Evolutionary conservation across 2,329 filamentous ascomycete species (phyloP).

Genomic region (Hymenoscyphus fructigenus): DNA sequence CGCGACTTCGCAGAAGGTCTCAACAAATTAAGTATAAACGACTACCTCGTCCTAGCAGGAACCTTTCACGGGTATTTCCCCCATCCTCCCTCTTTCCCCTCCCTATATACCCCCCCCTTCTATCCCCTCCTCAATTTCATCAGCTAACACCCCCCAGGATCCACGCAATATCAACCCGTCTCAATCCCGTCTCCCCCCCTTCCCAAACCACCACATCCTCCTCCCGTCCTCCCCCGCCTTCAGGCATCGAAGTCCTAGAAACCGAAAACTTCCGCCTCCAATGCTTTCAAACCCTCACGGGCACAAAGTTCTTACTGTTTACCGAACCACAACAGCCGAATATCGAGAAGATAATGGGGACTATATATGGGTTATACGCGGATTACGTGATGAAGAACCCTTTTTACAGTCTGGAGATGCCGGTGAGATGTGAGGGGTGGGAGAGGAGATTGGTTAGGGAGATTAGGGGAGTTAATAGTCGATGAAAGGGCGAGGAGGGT

Average conservation of each 20-base stretch:
- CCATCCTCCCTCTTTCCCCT: constrained; percentile 37
- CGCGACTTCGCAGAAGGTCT: constrained; percentile 86
- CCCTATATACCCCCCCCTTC: background rate
- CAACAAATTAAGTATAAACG: constrained; percentile 87
- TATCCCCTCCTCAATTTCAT: background rate
- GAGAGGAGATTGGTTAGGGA: constrained; percentile 82
- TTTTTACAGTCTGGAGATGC: constrained; percentile 98
- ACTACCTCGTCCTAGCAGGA: constrained; percentile 93
- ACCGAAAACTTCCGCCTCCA: constrained; percentile 92
- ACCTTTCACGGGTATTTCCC: constrained; percentile 84
- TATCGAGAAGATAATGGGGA: constrained; percentile 77
- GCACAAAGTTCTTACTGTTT: constrained; percentile 93
- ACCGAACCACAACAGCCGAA: constrained; percentile 75
- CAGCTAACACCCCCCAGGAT: constrained; percentile 46
- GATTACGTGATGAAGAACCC: constrained; percentile 99
- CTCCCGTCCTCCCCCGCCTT: constrained; percentile 62
- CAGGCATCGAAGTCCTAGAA: constrained; percentile 89
- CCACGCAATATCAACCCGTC: constrained; percentile 66
- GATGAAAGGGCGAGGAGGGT: constrained; percentile 24
- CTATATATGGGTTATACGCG: constrained; percentile 90
- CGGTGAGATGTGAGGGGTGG: constrained; percentile 91
- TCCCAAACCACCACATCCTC: constrained; percentile 41
- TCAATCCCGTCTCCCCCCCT: constrained; percentile 55
- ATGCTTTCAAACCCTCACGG: constrained; percentile 93
- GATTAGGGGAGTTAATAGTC: constrained; percentile 68